Evolutionary conservation across 1,284 basidiomycete genomes (phyloP).

Genomic region (Cutaneotrichosporon daszewskae): DNA sequence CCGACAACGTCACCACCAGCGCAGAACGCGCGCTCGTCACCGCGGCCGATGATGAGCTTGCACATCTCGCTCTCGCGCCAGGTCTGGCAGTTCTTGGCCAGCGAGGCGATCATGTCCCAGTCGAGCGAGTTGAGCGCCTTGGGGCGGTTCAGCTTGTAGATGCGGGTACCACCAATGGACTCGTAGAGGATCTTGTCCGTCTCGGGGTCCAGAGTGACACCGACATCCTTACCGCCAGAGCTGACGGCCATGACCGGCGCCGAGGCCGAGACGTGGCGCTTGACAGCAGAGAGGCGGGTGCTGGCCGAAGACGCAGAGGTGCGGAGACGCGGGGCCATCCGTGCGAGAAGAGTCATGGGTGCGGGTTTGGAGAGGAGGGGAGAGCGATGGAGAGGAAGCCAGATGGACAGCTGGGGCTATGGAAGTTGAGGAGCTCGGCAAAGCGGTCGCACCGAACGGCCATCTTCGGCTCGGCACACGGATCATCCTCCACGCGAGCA

Average conservation of each 20-base stretch:
- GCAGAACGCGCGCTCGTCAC: slow-evolving; percentile 79
- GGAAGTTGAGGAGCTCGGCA: no score
- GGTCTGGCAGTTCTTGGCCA: slow-evolving; percentile 61
- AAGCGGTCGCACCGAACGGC: no score
- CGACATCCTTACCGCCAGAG: slow-evolving; percentile 4
- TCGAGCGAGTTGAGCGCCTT: slow-evolving; percentile 82
- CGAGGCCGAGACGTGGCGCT: slow-evolving; percentile 30
- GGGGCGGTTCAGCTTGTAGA: slow-evolving; percentile 60
- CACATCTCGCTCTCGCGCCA: slow-evolving; percentile 71
- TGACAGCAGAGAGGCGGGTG: slow-evolving; percentile 24
- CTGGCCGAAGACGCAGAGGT: slow-evolving; percentile 16
- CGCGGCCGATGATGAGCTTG: slow-evolving; percentile 70
- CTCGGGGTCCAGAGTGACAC: slow-evolving; percentile 4
- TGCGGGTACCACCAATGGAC: slow-evolving; percentile 21
- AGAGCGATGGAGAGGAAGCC: not conserved
- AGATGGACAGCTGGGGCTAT: no score
- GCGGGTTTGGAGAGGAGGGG: not conserved
- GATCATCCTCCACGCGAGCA: no score
- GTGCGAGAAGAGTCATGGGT: slow-evolving; percentile 21
- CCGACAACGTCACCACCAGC: slow-evolving; percentile 81
- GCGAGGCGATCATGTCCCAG: slow-evolving; percentile 68
- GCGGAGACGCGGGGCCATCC: slow-evolving; percentile 24
- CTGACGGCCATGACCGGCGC: slow-evolving; percentile 10
- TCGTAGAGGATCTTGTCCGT: slow-evolving; percentile 24
- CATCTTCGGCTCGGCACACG: no score